Evolutionary conservation across 2,329 filamentous ascomycete genomes (phyloP), one percentile per base, ranked within the genome.

Genomic region (Ceratocystis cubensis): DNA sequence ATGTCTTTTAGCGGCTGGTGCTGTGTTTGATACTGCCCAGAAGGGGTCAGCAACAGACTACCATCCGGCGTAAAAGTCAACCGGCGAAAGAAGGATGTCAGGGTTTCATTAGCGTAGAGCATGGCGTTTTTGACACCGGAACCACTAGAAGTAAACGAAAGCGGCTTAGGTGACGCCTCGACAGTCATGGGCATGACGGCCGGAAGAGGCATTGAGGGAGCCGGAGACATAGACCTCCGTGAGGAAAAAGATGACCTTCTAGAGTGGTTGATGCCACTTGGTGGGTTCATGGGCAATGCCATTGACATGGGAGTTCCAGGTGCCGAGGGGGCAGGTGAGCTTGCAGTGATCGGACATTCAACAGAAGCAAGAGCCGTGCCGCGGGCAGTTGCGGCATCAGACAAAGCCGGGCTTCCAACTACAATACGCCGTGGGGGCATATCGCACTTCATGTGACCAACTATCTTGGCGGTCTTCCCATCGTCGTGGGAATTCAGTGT

Each of bases 51-150:
- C 3, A 99, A 81, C 63, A 99, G 79, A 74, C 92, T 96, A 30
- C 94, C 94, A 73, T 99, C 95, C 0, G 94, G 93, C 0, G 95
- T 91, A 73, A 99, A 99, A 0, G 93, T 92, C 63, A 99, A 79
- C 61, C 94, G 85, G 64, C 94, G 84, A 78, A 99, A 99, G 78
- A 99, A 99, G 0, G 94, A 97, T 0, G 93, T 96, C 68, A 97
- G 83, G 0, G 93, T 96, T 76, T 99, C 94, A 72, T 96, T 97
- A 59, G 91, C 91, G 74, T 99, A 99, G 59, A 99, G 86, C 71
- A 86, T 91, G 53, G 91, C 86, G 71, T 96, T 96, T 73, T 87
- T 90, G 65, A 90, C 83, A 8, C 87, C 87, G 17, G 87, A 71
- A 37, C 83, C 80, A 70, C 75, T 75, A 45, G 76, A 79, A 37